These are phyloP conservation scores for Lichtheimia ramosa DNA, from an alignment of 371 early-diverging fungal genomes.

Conservation along the genomic window DNA sequence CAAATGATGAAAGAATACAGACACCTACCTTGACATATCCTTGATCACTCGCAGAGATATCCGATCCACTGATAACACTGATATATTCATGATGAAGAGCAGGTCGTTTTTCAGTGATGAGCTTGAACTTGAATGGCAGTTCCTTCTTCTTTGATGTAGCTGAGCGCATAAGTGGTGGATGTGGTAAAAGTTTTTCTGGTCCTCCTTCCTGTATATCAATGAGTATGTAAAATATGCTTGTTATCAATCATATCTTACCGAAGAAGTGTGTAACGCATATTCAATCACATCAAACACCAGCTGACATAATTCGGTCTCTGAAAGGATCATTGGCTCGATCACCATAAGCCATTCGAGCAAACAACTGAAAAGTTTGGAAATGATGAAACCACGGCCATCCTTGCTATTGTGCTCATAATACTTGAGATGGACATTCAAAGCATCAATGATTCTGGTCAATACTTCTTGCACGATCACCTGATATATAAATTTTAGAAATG, in stretches of 20 bases:
- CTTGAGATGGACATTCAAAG: constrained; percentile 69
- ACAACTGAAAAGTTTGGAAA: constrained; percentile 71
- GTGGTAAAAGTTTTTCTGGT: constrained; percentile 55
- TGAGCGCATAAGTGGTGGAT: constrained; percentile 26
- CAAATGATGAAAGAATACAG: no score
- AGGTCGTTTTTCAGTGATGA: constrained; percentile 40
- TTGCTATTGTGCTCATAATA: constrained; percentile 47
- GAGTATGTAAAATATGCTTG: neutral
- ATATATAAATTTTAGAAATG: constrained; percentile 1
- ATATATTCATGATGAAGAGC: constrained; percentile 25
- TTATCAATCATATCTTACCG: constrained; percentile 13
- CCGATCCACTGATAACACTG: constrained; percentile 16
- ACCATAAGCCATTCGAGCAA: constrained; percentile 80
- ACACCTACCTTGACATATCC: constrained; percentile 37
- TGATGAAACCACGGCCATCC: constrained; percentile 52
- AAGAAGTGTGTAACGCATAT: constrained; percentile 47
- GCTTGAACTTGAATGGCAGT: constrained; percentile 42
- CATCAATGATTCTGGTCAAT: constrained; percentile 64
- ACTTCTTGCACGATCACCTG: constrained; percentile 63
- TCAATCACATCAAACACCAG: constrained; percentile 78
- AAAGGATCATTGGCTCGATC: constrained; percentile 57
- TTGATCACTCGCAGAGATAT: constrained; percentile 34
- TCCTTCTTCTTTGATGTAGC: constrained; percentile 33
- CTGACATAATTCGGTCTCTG: constrained; percentile 63
- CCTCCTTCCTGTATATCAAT: constrained; percentile 32